Base-by-base conservation (phyloP, 208 protist genomes). In the Wallacemonas collosoma region DNA sequence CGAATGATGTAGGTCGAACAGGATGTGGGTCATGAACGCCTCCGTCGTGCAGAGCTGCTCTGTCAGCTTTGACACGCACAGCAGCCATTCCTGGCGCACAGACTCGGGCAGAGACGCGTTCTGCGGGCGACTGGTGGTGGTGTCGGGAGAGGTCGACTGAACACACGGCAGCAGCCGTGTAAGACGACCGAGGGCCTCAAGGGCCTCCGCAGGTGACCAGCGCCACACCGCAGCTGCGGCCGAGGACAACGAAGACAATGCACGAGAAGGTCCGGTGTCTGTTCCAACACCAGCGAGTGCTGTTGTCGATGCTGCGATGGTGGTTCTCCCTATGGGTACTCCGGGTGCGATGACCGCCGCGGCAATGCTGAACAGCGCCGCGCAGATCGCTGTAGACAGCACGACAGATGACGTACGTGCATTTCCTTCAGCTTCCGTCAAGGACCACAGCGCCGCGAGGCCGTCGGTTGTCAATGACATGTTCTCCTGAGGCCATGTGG, bases 11-110 rank as follows among this genome's bases (percentile, higher is more conserved):
- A 83, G 45, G 51, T 90, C 82, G 8, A 62, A 75, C 17, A 90
- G 66, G 40, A 90, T 75, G 60, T 69, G 72, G 44, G 85, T 60
- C 15, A 86, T 57, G 38, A 87, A 90, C 35, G 70, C 62, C 12
- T 76, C 72, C 40, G 75, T 73, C 11, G 57, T 70, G 64, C 79
- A 84, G 44, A 87, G 55, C 3, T 69, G 73, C 77, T 85, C 73
- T 45, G 69, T 77, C 41, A 90, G 79, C 51, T 47, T 58, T 44
- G 76, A 73, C 41, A 90, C 65, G 44, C 58, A 71, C 26, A 74
- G 44, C 69, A 90, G 72, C 75, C 84, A 90, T 41, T 47, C 11
- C 78, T 81, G 47, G 65, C 26, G 71, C 39, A 40, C 55, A 5
- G 14, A 44, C 48, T 15, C 56, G 26, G 62, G 63, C 41, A 69